These are phyloP conservation scores for Gomphus sp. DNA, from an alignment of 1,284 basidiomycete species.

Conservation along the genomic window DNA sequence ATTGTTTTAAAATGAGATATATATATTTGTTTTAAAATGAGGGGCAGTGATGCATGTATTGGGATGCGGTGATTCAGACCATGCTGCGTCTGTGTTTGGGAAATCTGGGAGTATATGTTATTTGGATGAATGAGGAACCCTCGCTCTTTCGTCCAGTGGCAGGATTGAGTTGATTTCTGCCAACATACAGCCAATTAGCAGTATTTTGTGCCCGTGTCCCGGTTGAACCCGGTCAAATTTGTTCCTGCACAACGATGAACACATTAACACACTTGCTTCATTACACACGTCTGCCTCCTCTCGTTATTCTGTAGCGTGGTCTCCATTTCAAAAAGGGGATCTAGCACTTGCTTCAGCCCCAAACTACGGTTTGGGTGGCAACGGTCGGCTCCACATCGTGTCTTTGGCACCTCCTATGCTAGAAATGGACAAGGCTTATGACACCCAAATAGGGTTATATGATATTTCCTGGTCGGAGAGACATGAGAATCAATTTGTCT, in stretches of 20 bases:
- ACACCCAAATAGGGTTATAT: slow-evolving; percentile 91
- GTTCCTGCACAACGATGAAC: slow-evolving; percentile 31
- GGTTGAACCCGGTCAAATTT: too few species aligned
- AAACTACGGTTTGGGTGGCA: slow-evolving; percentile 94
- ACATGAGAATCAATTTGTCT: slow-evolving; percentile 90
- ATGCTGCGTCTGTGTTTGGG: too few species aligned
- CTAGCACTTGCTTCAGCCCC: slow-evolving; percentile 86
- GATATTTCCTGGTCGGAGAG: slow-evolving; percentile 90
- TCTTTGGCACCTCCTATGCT: slow-evolving; percentile 39
- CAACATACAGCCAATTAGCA: too few species aligned
- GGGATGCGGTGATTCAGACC: too few species aligned
- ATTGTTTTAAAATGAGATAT: too few species aligned
- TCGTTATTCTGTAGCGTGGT: slow-evolving; percentile 85
- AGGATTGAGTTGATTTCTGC: too few species aligned
- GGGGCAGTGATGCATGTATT: too few species aligned
- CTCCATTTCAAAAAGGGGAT: slow-evolving; percentile 79
- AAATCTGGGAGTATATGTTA: too few species aligned
- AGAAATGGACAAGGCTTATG: slow-evolving; percentile 64
- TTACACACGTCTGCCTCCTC: slow-evolving; percentile 78
- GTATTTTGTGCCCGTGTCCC: too few species aligned
- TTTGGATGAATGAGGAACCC: too few species aligned
- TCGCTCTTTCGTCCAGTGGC: too few species aligned
- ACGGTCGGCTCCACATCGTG: slow-evolving; percentile 76
- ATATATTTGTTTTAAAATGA: too few species aligned
- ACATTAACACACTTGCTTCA: slow-evolving; percentile 14